Evolutionary conservation across 345 rosid species (phyloP).

Genomic region (Lepidium aucheri): DNA sequence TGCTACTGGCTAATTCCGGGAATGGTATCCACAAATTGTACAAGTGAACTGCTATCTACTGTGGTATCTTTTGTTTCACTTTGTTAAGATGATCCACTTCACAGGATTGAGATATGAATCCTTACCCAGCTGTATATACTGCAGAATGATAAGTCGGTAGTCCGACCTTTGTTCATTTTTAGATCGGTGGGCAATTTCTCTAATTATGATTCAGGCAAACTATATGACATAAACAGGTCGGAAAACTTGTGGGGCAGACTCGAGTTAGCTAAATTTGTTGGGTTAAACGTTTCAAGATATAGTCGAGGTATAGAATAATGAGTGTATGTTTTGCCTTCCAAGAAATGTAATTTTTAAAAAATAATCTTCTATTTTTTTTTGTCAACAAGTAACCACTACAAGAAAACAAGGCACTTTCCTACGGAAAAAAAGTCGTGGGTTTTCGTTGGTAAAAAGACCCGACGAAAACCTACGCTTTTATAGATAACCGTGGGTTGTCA

Average conservation of each 20-base stretch:
- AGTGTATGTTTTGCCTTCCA: no score
- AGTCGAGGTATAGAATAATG: slow-evolving; percentile 65
- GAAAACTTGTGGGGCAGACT: slow-evolving; percentile 68
- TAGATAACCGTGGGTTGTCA: no score
- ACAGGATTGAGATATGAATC: slow-evolving; percentile 8
- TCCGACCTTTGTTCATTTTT: neutral
- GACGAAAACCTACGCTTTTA: no score
- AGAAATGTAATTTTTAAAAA: no score
- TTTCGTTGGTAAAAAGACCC: no score
- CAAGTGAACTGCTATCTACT: slow-evolving; percentile 43
- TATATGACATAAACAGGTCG: slow-evolving; percentile 41
- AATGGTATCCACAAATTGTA: slow-evolving; percentile 77
- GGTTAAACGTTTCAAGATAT: slow-evolving; percentile 42
- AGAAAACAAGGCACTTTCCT: no score
- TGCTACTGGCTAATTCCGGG: no score
- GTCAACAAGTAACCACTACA: no score
- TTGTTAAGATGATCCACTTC: neutral
- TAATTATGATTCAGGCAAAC: neutral
- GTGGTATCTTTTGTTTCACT: neutral
- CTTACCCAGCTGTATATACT: slow-evolving; percentile 15
- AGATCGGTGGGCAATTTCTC: neutral
- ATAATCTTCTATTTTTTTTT: no score
- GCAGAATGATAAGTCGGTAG: slow-evolving; percentile 89
- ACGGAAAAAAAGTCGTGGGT: no score
- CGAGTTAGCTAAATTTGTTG: slow-evolving; percentile 63